phyloP scores from a whole-genome alignment of 768 basidiomycete species.

The Phaeotremella fagi region DNA sequence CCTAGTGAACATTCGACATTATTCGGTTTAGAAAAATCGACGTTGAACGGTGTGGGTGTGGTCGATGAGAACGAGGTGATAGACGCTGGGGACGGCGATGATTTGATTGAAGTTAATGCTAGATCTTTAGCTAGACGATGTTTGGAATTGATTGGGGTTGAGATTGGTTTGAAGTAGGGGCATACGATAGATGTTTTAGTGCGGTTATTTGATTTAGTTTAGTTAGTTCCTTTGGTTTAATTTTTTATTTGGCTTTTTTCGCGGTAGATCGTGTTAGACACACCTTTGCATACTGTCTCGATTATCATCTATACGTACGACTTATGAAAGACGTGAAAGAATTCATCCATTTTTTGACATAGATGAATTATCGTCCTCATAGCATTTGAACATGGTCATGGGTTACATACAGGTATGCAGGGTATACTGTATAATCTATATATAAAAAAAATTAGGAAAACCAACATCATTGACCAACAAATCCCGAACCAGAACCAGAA shows the following conservation, averaged over 20 bases:
- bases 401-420: too few relatives aligned
- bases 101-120: slow-evolving; percentile 38
- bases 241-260: not conserved
- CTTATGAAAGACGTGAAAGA: too few relatives aligned
- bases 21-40: slow-evolving; percentile 12
- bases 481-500: not conserved
- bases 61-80: not conserved
- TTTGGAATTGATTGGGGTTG: slow-evolving; percentile 35
- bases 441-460: too few relatives aligned
- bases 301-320: too few relatives aligned
- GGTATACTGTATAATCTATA: too few relatives aligned
- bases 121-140: slow-evolving; percentile 32
- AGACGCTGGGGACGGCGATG: slow-evolving; percentile 35
- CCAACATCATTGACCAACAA: too few relatives aligned
- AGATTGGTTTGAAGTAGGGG: slow-evolving; percentile 24
- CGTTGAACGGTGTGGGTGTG: not conserved
- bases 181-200: too few relatives aligned
- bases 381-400: too few relatives aligned
- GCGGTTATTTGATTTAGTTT: too few relatives aligned
- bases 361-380: too few relatives aligned
- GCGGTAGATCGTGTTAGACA: not conserved
- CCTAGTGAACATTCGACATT: slow-evolving; percentile 28
- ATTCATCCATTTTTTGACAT: too few relatives aligned
- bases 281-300: too few relatives aligned
- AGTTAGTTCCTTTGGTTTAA: not conserved